Conservation (phyloP, 345 rosid species). For the Salix exigua region DNA sequence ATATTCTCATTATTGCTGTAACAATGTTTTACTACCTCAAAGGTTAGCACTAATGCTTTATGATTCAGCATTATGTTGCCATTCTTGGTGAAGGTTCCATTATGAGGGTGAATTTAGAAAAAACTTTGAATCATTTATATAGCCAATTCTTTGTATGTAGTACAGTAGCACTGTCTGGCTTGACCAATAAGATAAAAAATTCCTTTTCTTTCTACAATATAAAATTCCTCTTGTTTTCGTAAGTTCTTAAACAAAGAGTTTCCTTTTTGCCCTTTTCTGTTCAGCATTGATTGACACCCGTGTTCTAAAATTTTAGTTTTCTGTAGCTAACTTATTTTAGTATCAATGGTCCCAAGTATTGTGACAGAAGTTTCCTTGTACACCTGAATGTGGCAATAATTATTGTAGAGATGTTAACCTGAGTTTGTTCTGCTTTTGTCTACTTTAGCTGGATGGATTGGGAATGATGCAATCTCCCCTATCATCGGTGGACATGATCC, state of each 20-base stretch:
- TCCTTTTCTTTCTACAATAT: no score
- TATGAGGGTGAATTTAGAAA: no score
- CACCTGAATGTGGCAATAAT: constrained; percentile 1
- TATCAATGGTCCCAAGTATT: not conserved
- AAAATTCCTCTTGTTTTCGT: no score
- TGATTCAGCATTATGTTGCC: no score
- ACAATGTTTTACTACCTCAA: constrained; percentile 82
- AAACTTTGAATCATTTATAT: no score
- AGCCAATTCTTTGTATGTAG: no score
- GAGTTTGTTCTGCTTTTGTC: not conserved
- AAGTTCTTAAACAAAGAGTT: no score
- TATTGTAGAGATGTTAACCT: constrained; percentile 1
- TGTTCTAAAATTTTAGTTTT: not conserved
- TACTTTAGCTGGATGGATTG: constrained; percentile 90
- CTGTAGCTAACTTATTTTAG: not conserved
- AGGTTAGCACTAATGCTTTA: constrained; percentile 41
- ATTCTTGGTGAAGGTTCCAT: no score
- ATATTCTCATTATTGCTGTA: constrained; percentile 70
- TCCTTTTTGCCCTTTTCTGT: no score
- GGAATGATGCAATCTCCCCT: constrained; percentile 84
- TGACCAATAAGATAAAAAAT: no score
- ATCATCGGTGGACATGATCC: constrained; percentile 86
- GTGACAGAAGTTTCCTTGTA: not conserved
- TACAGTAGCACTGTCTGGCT: no score
- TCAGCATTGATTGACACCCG: not conserved